Base-by-base conservation (phyloP, 495 filamentous ascomycete genomes). In the Stereocaulon alpinum region DNA sequence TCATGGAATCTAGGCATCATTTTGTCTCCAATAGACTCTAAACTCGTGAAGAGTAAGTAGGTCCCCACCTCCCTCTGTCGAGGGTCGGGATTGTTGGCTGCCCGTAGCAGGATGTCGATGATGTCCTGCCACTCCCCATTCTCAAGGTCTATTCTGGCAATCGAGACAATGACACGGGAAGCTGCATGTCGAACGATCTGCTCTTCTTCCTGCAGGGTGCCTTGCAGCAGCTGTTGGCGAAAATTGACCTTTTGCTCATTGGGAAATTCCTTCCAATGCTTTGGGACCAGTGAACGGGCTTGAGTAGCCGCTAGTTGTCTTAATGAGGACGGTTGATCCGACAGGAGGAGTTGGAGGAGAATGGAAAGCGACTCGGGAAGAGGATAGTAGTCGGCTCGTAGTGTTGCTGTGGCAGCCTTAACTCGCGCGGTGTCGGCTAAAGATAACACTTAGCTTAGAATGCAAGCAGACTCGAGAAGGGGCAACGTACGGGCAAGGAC, bases 281-380 rank as follows among this genome's bases (percentile, higher is more conserved):
- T 95, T 61, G 80, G 72, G 20, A 96, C 87, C 32, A 94, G 77
- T 58, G 84, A 81, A 32, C 88, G 78, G 20, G 87, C 84, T 74
- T 96, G 89, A 51, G 97, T 88, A 49, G 93, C 88, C 37, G 94
- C 89, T 56, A 92, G 78, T 74, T 97, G 94, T 56, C 89, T 85
- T 15, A 96, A 76, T 61, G 86, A 80, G 7, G 80, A 63, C 61
- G 86, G 79, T 43, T 83, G 74, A 68, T 95, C 85, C 43, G 83
- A 83, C 32, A 85, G 85, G 57, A 94, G 79, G 64, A 96, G 80
- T 68, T 95, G 89, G 52, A 97, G 78, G 37, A 98, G 85, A 65
- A 87, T 78, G 29, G 88, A 76, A 9, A 98, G 82, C 4, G 89
- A 86, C 60, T 88, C 80, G 6, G 92, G 89, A 58, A 91, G 81